A percentile compares a stretch with the other conserved stretches of the same genome.
Evolutionary conservation across 2,329 filamentous ascomycete genomes (phyloP).

Genomic region (Dactylellina sp.): DNA sequence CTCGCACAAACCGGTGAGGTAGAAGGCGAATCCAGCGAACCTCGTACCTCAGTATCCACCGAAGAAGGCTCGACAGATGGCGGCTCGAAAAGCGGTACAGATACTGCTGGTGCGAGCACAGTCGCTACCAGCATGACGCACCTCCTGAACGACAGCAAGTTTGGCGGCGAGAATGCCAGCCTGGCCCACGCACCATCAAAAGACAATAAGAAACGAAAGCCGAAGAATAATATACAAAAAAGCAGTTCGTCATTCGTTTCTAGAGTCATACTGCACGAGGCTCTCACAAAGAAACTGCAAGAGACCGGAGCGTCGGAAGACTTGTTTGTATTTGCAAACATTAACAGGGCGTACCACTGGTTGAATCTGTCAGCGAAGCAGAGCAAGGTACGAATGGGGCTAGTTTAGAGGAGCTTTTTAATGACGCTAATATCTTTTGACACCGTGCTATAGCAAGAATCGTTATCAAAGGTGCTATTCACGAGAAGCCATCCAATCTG

Average conservation of each 20-base stretch:
- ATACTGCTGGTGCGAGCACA: slow-evolving; percentile 41
- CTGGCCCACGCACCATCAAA: slow-evolving; percentile 73
- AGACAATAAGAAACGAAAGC: slow-evolving; percentile 86
- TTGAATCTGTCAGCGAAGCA: slow-evolving; percentile 81
- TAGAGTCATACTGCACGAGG: slow-evolving; percentile 91
- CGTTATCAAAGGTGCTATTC: slow-evolving; percentile 94
- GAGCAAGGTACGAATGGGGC: slow-evolving; percentile 69
- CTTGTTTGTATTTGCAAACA: slow-evolving; percentile 90
- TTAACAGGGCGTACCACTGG: slow-evolving; percentile 97
- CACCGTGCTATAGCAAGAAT: slow-evolving; percentile 74
- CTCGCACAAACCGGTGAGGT: slow-evolving; percentile 38
- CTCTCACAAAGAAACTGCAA: slow-evolving; percentile 78
- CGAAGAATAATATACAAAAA: slow-evolving; percentile 98
- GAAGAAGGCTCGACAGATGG: slow-evolving; percentile 52
- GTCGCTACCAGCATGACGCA: slow-evolving; percentile 55
- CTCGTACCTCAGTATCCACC: slow-evolving; percentile 50
- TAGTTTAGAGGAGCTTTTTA: neutral
- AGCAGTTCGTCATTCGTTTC: slow-evolving; percentile 99
- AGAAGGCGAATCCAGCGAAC: slow-evolving; percentile 53
- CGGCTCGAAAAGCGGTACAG: slow-evolving; percentile 58
- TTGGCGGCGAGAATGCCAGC: slow-evolving; percentile 86
- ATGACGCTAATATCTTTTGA: neutral
- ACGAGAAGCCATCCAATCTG: slow-evolving; percentile 95
- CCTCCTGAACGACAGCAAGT: slow-evolving; percentile 63
- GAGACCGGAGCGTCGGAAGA: slow-evolving; percentile 80